Evolutionary conservation across 805 yeast species (phyloP), one percentile per base, ranked within the genome.

Genomic region (Lipomyces sp.): DNA sequence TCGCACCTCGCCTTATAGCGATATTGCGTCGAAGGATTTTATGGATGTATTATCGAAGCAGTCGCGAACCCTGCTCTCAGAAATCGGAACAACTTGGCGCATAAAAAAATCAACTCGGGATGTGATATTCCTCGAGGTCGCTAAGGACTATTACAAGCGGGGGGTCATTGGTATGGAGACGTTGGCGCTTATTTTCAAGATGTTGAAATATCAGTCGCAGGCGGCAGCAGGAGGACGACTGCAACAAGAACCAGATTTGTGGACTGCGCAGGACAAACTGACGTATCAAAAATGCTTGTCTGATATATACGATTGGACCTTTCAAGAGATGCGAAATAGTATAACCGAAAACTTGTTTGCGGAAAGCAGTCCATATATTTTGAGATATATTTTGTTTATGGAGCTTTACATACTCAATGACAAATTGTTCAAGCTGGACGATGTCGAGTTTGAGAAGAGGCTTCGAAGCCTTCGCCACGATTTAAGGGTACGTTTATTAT

Each of bases 31-130:
- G 59, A 60, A 42, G 51, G 51, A 8, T 58, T 43, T 13, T 26
- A 39, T n/a, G 2, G 45, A 64, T 10, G 41, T 70, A 18, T 56
- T 76, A n/a, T 68, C 81, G 1, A 77, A 76, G 52, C 63, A 71
- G 16, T 69, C 78, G 0, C 63, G 67, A 6, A 72, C 70, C 39
- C 63, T 83, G 11, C 59, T 83, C 2, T 65, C 62, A 1, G 64
- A 71, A 14, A 76, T 79, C 47, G 69, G 79, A 5, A 72, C 69
- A 36, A 70, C 77, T 46, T 85, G 93, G 93, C 69, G 84, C 50
- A 64, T 83, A 3, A 76, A 74, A 51, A 65, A 64, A 5, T 69
- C 80, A 0, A 71, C 86, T 0, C 67, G 77, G 43, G 76, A 80
- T 0, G 71, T 76, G 0, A 58, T 78, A 6, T 52, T 81, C 4